Conservation (phyloP, 768 basidiomycete genomes). For the Calocera viscosa region DNA sequence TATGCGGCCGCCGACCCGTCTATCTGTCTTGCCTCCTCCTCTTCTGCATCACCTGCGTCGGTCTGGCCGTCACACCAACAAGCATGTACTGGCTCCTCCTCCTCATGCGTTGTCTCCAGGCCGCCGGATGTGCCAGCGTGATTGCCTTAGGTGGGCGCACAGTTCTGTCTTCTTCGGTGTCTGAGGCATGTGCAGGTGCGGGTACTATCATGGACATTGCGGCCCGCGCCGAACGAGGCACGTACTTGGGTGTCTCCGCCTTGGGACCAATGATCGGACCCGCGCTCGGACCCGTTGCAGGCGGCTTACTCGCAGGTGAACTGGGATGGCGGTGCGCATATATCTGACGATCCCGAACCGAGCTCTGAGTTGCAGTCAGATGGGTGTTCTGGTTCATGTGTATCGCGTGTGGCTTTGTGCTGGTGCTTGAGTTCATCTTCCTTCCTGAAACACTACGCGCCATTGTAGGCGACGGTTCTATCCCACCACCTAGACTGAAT, state of each 20-base stretch:
- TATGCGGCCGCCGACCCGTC: slow-evolving; percentile 16
- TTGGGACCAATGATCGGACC: slow-evolving; percentile 47
- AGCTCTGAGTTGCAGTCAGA: slow-evolving; percentile 23
- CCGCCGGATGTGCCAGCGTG: slow-evolving; percentile 66
- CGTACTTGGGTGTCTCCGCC: slow-evolving; percentile 55
- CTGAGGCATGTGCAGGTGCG: slow-evolving; percentile 29
- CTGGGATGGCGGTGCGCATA: slow-evolving; percentile 51
- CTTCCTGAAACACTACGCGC: slow-evolving; percentile 36
- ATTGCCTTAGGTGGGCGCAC: slow-evolving; percentile 48
- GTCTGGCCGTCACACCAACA: slow-evolving; percentile 45
- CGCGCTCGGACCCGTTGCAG: slow-evolving; percentile 40
- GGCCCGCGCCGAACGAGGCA: slow-evolving; percentile 56
- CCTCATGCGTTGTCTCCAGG: slow-evolving; percentile 68
- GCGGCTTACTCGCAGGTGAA: slow-evolving; percentile 38
- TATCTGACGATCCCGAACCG: background rate
- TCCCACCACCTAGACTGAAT: slow-evolving; percentile 24
- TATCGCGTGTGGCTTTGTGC: slow-evolving; percentile 37
- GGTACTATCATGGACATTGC: slow-evolving; percentile 73
- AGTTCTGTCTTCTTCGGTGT: slow-evolving; percentile 20
- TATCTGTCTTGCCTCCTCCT: slow-evolving; percentile 47
- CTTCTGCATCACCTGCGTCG: slow-evolving; percentile 53
- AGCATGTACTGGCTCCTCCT: slow-evolving; percentile 65
- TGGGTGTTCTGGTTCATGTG: slow-evolving; percentile 54
- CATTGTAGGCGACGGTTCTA: slow-evolving; percentile 38
- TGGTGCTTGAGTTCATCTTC: slow-evolving; percentile 37